Percentiles rank a stretch among this genome's conserved stretches.
phyloP scores from a whole-genome alignment of 1,284 basidiomycete genomes.

The Leccinum pachyderme region DNA sequence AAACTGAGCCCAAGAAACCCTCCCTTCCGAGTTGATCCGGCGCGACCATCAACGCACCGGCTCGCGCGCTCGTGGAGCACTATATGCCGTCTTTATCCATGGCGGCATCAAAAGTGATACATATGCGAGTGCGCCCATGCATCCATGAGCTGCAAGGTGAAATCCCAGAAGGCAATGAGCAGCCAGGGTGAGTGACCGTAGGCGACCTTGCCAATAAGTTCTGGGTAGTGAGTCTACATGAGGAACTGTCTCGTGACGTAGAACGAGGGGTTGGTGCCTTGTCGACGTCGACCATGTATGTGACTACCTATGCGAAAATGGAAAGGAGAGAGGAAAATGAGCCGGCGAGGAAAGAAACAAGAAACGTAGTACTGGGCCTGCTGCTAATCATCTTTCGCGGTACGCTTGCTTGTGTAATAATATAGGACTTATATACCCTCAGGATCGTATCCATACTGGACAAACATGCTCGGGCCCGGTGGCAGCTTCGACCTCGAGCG shows the following conservation, averaged over 20 bases:
- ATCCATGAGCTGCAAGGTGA: conserved; percentile 80
- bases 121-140: conserved; percentile 73
- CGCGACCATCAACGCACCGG: conserved; percentile 56
- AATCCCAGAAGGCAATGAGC: conserved; percentile 77
- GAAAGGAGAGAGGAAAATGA: too few species aligned
- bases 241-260: conserved; percentile 64
- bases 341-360: neutral
- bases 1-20: conserved; percentile 57
- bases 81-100: conserved; percentile 21
- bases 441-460: conserved; percentile 41
- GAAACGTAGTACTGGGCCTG: conserved; percentile 61
- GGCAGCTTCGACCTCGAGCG: neutral
- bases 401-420: conserved; percentile 80
- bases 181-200: conserved; percentile 84
- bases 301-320: conserved; percentile 49
- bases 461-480: neutral
- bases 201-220: conserved; percentile 84
- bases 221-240: conserved; percentile 87
- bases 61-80: conserved; percentile 18
- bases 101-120: conserved; percentile 65
- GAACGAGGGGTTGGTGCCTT: conserved; percentile 76
- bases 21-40: conserved; percentile 56
- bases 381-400: conserved; percentile 68
- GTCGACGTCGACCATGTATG: conserved; percentile 81
- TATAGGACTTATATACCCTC: conserved; percentile 71